Evolutionary conservation across 306 rosid species (phyloP).

Genomic region (Trichosanthes cucumerina): DNA sequence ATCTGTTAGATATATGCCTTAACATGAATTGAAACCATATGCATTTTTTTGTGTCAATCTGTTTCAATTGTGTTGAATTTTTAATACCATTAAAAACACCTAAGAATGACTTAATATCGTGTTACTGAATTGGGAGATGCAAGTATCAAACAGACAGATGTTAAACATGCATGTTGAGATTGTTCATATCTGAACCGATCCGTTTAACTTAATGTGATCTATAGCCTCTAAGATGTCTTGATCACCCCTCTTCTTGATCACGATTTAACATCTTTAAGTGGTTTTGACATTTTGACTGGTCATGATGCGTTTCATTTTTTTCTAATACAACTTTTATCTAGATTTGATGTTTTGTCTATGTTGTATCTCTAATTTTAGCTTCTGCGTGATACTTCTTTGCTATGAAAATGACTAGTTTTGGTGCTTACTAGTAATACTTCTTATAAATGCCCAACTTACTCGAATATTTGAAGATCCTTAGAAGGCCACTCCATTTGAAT

Average conservation of each 20-base stretch:
- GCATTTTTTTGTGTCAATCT: background rate
- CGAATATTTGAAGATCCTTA: background rate
- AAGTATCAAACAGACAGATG: background rate
- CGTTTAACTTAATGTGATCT: background rate
- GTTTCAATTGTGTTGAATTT: background rate
- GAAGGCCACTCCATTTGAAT: background rate
- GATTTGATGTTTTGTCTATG: background rate
- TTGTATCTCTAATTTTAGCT: background rate
- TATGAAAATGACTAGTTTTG: background rate
- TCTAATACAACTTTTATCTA: background rate
- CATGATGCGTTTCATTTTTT: background rate
- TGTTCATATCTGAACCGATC: background rate
- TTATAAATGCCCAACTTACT: background rate
- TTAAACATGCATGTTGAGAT: background rate
- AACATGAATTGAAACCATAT: background rate
- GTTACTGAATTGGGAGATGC: background rate
- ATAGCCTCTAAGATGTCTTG: background rate
- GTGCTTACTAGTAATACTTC: background rate
- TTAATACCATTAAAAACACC: background rate
- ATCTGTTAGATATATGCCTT: background rate
- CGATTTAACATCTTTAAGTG: background rate
- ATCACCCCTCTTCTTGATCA: background rate
- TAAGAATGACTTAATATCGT: background rate
- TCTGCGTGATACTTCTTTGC: background rate
- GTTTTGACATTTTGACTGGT: background rate